Evolutionary conservation across 768 basidiomycete genomes (phyloP).

Genomic region (Mycena sanguinolenta): DNA sequence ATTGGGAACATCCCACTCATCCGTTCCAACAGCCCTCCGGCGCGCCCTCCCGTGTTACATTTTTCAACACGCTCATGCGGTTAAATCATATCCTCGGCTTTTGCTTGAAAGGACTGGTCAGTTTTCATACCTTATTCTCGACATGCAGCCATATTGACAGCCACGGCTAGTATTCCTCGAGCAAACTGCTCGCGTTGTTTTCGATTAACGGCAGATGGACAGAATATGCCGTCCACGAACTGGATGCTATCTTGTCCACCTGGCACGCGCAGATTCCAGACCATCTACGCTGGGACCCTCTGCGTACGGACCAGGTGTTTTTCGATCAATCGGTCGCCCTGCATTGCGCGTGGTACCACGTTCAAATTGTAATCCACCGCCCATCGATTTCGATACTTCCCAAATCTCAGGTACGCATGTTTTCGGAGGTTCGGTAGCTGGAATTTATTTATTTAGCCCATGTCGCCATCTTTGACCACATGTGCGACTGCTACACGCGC

Average conservation of each 20-base stretch:
- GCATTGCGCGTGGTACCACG: slow-evolving; percentile 4
- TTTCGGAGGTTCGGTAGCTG: too few species aligned
- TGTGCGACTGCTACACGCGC: background rate
- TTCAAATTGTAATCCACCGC: slow-evolving; percentile 24
- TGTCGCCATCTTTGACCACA: background rate
- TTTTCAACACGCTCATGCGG: background rate
- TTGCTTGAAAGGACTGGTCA: background rate
- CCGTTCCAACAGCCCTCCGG: background rate
- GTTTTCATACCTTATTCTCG: background rate
- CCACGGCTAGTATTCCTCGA: background rate
- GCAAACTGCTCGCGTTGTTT: background rate
- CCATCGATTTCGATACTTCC: slow-evolving; percentile 71
- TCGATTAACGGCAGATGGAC: background rate
- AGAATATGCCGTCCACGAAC: background rate
- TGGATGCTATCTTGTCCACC: background rate
- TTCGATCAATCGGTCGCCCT: background rate
- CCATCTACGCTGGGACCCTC: slow-evolving; percentile 1
- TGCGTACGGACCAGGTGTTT: background rate
- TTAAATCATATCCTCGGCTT: background rate
- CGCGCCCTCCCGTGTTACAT: background rate
- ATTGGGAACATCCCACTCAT: slow-evolving; percentile 1
- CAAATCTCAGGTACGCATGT: slow-evolving; percentile 47
- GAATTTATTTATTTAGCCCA: background rate
- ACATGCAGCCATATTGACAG: background rate
- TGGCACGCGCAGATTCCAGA: slow-evolving; percentile 43